Evolutionary conservation across 306 rosid genomes (phyloP), one percentile per base, ranked within the genome.

Genomic region (Glycine soja): DNA sequence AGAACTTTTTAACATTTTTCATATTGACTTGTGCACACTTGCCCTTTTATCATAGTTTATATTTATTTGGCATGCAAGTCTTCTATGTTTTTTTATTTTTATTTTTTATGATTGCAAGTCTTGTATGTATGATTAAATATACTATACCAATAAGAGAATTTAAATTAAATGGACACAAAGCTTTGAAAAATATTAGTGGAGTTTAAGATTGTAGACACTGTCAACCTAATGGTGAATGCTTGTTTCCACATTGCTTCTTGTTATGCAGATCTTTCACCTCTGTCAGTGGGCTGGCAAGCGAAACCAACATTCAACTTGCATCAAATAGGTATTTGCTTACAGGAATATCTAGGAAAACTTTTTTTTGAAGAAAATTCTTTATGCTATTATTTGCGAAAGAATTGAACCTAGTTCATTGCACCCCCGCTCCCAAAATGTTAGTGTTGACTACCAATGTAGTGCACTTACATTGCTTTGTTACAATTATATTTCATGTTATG

Each of bases 251-350:
- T 15, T 79, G 65, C 58, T 52, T 79, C 53, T 19, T 72, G n/a
- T 79, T 30, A 58, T 90, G 89, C 93, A 95, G 99, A 78, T 95
- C 98, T 75, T 93, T 95, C 74, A 79, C 90, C 70, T 93, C 87
- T 72, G 89, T 95, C 72, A 87, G 85, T 81, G 90, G 85, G 70
- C 73, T 93, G 84, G 88, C 91, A 72, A 87, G 84, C 38, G 88
- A 88, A 79, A 82, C 90, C 45, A 85, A 90, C 81, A 80, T 88
- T 75, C 88, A 86, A 84, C 86, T 90, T 81, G 83, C 91, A 38
- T 77, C 97, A 12, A 80, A 89, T 82, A 93, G 98, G 97, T 82
- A 48, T 36, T 66, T 85, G 24, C 57, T 67, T 72, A 32, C 48
- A 38, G 51, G 70, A 87, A 71, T 18, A 75, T 56, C 15, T 24